These are phyloP conservation scores for Penicillium manginii DNA, from an alignment of 495 filamentous ascomycete species.

Conservation along the genomic window DNA sequence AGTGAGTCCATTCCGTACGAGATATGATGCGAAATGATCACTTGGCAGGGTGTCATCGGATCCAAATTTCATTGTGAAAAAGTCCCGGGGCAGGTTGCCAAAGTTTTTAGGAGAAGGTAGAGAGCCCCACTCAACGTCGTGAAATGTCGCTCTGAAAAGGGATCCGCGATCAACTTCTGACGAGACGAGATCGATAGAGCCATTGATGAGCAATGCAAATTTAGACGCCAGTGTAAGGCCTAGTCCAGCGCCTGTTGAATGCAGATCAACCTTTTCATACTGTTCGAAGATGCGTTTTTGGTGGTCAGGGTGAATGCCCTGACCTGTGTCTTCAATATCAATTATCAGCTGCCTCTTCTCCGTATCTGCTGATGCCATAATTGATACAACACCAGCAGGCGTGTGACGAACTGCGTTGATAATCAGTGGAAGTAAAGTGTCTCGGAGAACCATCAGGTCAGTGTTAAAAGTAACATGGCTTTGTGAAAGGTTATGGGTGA, in stretches of 20 bases:
- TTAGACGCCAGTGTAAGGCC: slow-evolving; percentile 20
- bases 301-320: slow-evolving; percentile 14
- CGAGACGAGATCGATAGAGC: slow-evolving; percentile 15
- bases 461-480: slow-evolving; percentile 4
- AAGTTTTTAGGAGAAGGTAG: not conserved
- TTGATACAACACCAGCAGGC: slow-evolving; percentile 6
- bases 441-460: slow-evolving; percentile 17
- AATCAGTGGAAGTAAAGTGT: slow-evolving; percentile 18
- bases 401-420: slow-evolving; percentile 21
- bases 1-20: not conserved
- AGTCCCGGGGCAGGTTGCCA: not conserved
- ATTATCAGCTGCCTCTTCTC: slow-evolving; percentile 10
- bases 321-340: slow-evolving; percentile 20
- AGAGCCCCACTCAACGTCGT: slow-evolving; percentile 6
- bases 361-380: slow-evolving; percentile 4
- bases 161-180: slow-evolving; percentile 17
- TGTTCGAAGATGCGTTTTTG: slow-evolving; percentile 23
- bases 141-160: slow-evolving; percentile 22
- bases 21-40: not conserved
- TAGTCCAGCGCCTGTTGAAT: slow-evolving; percentile 20
- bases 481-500: slow-evolving; percentile 9
- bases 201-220: slow-evolving; percentile 19
- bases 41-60: not conserved
- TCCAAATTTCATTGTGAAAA: not conserved
- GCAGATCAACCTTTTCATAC: slow-evolving; percentile 17